phyloP scores from a whole-genome alignment of 1,284 basidiomycete genomes.

The Ustilago sp. region DNA sequence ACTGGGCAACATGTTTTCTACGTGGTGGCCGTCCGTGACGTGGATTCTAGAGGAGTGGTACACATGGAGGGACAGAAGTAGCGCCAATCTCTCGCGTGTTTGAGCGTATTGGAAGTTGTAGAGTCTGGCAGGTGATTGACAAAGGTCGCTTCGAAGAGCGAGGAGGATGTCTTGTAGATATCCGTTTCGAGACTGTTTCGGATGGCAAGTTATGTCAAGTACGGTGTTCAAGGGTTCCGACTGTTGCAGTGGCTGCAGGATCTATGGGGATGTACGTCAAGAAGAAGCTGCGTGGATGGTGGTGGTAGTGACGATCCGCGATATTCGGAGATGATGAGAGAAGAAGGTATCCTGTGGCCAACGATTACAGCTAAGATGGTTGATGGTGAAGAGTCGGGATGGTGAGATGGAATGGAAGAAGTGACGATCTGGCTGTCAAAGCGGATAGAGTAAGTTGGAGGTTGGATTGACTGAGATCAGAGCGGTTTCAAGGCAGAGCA shows the following conservation, averaged over 20 bases:
- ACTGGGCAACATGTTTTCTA: slow-evolving; percentile 19
- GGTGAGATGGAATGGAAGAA: neutral
- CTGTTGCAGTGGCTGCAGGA: no score
- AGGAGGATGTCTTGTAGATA: neutral
- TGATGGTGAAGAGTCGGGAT: neutral
- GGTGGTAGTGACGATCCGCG: no score
- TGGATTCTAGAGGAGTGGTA: neutral
- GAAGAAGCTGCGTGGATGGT: no score
- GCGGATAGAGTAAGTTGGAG: neutral
- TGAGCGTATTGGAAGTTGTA: neutral
- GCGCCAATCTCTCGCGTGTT: neutral
- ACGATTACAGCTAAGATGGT: neutral
- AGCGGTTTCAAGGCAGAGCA: no score
- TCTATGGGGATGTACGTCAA: no score
- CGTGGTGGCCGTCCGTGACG: slow-evolving; percentile 6
- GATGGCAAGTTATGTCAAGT: neutral
- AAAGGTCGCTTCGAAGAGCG: neutral
- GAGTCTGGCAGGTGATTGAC: neutral
- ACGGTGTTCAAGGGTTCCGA: neutral
- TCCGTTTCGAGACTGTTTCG: neutral
- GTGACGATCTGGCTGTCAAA: neutral
- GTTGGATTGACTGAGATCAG: neutral
- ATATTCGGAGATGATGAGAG: neutral
- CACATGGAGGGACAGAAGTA: slow-evolving; percentile 9
- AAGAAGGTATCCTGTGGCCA: neutral